These are phyloP conservation scores for Zoysia matrella DNA, from an alignment of 202 grass and related monocot species.

Conservation along the genomic window DNA sequence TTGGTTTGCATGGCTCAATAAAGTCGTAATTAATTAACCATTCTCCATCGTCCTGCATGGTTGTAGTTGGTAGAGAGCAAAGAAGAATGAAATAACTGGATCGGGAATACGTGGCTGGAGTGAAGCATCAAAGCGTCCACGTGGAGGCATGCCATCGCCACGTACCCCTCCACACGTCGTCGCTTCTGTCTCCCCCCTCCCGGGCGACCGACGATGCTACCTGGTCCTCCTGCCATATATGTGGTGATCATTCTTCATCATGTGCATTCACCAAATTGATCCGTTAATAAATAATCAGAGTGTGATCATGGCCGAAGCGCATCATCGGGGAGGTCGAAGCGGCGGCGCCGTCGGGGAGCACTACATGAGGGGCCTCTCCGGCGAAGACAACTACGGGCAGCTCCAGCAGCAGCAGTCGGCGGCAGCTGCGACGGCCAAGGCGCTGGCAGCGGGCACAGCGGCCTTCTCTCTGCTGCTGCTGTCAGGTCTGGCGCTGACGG, in stretches of 20 bases:
- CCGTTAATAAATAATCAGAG: no score
- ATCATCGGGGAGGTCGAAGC: conserved; percentile 14
- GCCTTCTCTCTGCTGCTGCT: conserved; percentile 62
- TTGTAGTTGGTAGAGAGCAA: no score
- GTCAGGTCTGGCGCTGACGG: conserved; percentile 60
- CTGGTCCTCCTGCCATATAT: not conserved
- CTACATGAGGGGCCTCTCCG: conserved; percentile 43
- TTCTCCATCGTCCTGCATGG: no score
- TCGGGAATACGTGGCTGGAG: not conserved
- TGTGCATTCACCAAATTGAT: not conserved
- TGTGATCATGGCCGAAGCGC: not conserved
- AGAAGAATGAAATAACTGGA: no score
- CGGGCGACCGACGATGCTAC: no score
- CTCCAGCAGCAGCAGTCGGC: conserved; percentile 24
- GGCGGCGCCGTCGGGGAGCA: conserved; percentile 7
- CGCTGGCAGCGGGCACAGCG: conserved; percentile 31
- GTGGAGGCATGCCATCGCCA: not conserved
- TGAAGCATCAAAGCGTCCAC: not conserved
- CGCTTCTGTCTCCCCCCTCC: no score
- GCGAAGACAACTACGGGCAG: conserved; percentile 25
- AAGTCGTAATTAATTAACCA: no score
- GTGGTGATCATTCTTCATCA: not conserved
- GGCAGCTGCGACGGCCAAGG: conserved; percentile 34
- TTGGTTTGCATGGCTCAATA: no score
- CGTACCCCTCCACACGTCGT: not conserved